Conservation (phyloP, 1,284 basidiomycete species). For the Cystobasidiaceae sp. region DNA sequence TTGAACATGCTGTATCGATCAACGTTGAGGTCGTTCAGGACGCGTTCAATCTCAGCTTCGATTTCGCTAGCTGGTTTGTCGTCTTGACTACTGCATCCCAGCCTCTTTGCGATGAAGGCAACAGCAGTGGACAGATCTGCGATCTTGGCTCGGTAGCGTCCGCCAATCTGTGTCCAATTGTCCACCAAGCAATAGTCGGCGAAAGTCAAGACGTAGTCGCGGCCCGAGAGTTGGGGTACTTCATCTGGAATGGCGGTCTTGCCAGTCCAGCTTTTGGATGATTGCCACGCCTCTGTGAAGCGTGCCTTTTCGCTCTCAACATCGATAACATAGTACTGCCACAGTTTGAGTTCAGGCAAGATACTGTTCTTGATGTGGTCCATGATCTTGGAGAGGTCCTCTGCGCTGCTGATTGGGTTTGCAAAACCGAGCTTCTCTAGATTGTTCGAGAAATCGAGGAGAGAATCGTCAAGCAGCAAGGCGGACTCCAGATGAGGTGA, state of each 20-base stretch:
- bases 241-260: constrained; percentile 37
- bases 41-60: constrained; percentile 63
- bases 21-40: constrained; percentile 81
- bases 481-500: constrained; percentile 83
- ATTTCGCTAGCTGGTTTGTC: constrained; percentile 50
- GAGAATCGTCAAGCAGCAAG: constrained; percentile 75
- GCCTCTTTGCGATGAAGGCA: constrained; percentile 64
- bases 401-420: constrained; percentile 57
- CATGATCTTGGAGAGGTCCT: constrained; percentile 65
- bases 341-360: constrained; percentile 62
- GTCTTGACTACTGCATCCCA: constrained; percentile 53
- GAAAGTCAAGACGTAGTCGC: constrained; percentile 61
- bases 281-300: constrained; percentile 45
- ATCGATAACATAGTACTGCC: constrained; percentile 89
- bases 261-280: background rate
- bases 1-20: constrained; percentile 79
- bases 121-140: constrained; percentile 57
- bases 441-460: constrained; percentile 69
- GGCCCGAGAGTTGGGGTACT: constrained; percentile 58
- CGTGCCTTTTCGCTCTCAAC: constrained; percentile 49
- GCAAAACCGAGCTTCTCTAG: constrained; percentile 67
- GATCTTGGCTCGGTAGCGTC: constrained; percentile 63
- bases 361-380: constrained; percentile 60
- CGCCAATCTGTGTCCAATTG: constrained; percentile 47
- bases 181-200: constrained; percentile 33